Conservation (phyloP, 2,329 filamentous ascomycete genomes). For the Bipolaris cookei region DNA sequence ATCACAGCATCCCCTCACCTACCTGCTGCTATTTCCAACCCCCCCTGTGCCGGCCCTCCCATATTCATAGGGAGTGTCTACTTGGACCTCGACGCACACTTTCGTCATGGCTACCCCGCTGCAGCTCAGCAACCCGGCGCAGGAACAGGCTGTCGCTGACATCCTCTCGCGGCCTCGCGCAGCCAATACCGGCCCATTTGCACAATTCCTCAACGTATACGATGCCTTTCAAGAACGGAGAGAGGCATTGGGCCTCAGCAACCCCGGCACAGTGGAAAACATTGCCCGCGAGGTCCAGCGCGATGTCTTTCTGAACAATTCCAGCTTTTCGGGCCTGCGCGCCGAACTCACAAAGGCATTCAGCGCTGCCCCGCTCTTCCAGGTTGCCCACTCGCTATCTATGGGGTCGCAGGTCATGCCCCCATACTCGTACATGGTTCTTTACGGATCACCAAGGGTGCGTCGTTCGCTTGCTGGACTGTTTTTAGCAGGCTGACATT, state of each 20-base stretch:
- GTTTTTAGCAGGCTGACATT: constrained; percentile 28
- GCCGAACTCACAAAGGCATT: constrained; percentile 97
- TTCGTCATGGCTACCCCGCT: constrained; percentile 38
- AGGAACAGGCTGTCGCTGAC: constrained; percentile 55
- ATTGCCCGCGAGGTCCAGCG: constrained; percentile 91
- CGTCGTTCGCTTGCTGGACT: constrained; percentile 40
- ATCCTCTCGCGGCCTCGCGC: constrained; percentile 64
- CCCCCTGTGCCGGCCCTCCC: constrained; percentile 21
- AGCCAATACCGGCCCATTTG: constrained; percentile 72
- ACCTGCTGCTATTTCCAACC: constrained; percentile 27
- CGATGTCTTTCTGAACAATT: constrained; percentile 94
- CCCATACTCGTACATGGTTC: constrained; percentile 91
- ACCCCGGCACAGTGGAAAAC: constrained; percentile 90
- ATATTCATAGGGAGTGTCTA: constrained; percentile 13
- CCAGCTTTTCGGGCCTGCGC: constrained; percentile 94
- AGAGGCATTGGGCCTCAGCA: constrained; percentile 84
- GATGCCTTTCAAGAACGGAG: constrained; percentile 82
- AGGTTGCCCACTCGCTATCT: constrained; percentile 95
- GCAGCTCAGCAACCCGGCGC: constrained; percentile 40
- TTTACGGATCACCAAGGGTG: constrained; percentile 94
- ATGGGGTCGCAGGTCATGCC: constrained; percentile 89
- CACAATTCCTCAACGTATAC: constrained; percentile 76
- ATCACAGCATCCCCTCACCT: constrained; percentile 17
- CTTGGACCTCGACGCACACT: constrained; percentile 8
- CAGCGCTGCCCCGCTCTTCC: constrained; percentile 91